Evolutionary conservation across 2,329 filamentous ascomycete genomes (phyloP).

Genomic region (Tothia fuscella): DNA sequence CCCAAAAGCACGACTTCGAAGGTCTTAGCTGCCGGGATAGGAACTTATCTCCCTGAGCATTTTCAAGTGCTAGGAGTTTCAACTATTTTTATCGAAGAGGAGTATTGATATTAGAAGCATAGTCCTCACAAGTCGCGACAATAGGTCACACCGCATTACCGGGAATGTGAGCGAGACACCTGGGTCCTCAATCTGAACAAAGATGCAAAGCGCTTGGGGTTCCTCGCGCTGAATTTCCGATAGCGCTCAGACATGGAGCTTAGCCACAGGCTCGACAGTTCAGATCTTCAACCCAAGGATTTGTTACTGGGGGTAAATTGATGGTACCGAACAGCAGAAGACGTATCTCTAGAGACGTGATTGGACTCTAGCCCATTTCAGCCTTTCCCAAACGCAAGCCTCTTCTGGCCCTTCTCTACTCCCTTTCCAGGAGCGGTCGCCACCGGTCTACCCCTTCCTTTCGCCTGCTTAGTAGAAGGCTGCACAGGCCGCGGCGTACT

Average conservation of each 20-base stretch:
- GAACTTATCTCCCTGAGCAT: too few species aligned
- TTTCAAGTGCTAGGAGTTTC: too few species aligned
- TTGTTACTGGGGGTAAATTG: not conserved
- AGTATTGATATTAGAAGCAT: too few species aligned
- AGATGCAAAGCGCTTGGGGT: not conserved
- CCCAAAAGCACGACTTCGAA: too few species aligned
- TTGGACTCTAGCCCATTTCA: not conserved
- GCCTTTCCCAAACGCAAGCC: slow-evolving; percentile 10
- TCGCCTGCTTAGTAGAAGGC: slow-evolving; percentile 6
- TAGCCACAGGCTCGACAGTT: too few species aligned
- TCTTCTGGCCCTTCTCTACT: slow-evolving; percentile 12
- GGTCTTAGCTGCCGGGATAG: too few species aligned
- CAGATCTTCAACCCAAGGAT: too few species aligned
- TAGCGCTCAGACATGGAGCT: not conserved
- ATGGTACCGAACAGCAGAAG: not conserved
- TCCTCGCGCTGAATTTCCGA: not conserved
- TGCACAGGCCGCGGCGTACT: slow-evolving; percentile 15
- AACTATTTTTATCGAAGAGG: too few species aligned
- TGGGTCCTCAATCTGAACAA: not conserved
- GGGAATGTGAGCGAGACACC: not conserved
- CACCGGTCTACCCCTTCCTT: slow-evolving; percentile 3
- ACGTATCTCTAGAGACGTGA: not conserved
- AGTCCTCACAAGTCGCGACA: too few species aligned
- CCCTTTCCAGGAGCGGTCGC: not conserved
- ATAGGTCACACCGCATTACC: not conserved